Conservation (phyloP, 2,329 filamentous ascomycete genomes). For the Fusarium illudens region DNA sequence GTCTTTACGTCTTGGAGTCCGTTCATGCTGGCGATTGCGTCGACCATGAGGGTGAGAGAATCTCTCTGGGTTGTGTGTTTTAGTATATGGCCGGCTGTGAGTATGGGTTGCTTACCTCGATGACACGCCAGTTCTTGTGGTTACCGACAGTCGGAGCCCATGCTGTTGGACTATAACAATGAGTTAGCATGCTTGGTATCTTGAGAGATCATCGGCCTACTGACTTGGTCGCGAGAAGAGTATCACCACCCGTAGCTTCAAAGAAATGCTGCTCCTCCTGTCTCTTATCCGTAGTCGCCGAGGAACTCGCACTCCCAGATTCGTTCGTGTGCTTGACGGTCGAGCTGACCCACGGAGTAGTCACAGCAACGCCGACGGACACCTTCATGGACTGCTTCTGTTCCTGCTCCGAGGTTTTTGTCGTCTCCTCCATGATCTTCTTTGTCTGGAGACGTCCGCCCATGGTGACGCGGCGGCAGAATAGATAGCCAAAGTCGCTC, state of each 20-base stretch:
- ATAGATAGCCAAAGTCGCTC: neutral
- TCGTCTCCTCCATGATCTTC: neutral
- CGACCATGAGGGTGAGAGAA: neutral
- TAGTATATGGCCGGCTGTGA: no score
- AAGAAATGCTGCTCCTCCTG: neutral
- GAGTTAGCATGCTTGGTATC: neutral
- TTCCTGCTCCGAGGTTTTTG: neutral
- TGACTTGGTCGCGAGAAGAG: neutral
- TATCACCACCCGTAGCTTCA: neutral
- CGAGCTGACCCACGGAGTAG: neutral
- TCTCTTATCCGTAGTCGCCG: neutral
- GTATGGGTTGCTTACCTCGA: neutral
- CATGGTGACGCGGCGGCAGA: neutral
- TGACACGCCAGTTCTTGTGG: neutral
- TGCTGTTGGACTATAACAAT: neutral
- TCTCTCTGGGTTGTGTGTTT: neutral
- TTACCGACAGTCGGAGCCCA: neutral
- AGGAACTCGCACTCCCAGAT: neutral
- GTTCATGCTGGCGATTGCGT: neutral
- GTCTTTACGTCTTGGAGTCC: neutral
- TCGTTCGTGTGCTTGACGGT: neutral
- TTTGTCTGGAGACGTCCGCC: neutral
- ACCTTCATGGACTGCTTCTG: neutral
- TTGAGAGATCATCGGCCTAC: neutral
- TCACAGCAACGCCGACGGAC: neutral